A percentile compares a stretch with the other conserved stretches of the same genome.
Evolutionary conservation across 75 land plant species (phyloP).

Genomic region (Selaginella tamariscina): DNA sequence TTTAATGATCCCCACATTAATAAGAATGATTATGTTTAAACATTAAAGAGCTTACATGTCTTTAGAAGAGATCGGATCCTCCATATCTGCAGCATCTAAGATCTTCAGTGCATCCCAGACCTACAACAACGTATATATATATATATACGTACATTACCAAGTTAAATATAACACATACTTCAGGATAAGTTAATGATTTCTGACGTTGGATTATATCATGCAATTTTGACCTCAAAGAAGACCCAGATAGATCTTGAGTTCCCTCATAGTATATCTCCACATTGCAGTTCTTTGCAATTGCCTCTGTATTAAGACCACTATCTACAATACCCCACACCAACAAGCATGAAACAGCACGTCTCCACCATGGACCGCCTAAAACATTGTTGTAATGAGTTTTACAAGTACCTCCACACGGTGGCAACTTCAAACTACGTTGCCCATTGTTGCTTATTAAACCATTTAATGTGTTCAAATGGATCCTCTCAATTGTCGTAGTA

Average conservation of each 20-base stretch:
- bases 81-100: slow-evolving; percentile 54
- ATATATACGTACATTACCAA: not conserved
- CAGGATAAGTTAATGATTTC: not conserved
- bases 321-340: too few relatives aligned
- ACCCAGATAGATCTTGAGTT: not conserved
- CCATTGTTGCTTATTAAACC: too few relatives aligned
- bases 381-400: too few relatives aligned
- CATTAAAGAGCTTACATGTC: slow-evolving; percentile 30
- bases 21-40: not conserved
- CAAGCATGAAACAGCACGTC: too few relatives aligned
- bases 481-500: too few relatives aligned
- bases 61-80: slow-evolving; percentile 40
- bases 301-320: too few relatives aligned
- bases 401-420: too few relatives aligned
- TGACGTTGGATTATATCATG: not conserved
- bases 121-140: slow-evolving; percentile 16
- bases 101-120: slow-evolving; percentile 61
- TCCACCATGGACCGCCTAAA: too few relatives aligned
- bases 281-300: not conserved
- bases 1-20: not conserved
- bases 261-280: not conserved
- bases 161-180: not conserved
- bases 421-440: too few relatives aligned
- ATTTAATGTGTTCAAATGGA: too few relatives aligned
- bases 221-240: not conserved